Evolutionary conservation across 2,329 filamentous ascomycete species (phyloP), one percentile per base, ranked within the genome.

Genomic region (Botryosphaeria agaves): DNA sequence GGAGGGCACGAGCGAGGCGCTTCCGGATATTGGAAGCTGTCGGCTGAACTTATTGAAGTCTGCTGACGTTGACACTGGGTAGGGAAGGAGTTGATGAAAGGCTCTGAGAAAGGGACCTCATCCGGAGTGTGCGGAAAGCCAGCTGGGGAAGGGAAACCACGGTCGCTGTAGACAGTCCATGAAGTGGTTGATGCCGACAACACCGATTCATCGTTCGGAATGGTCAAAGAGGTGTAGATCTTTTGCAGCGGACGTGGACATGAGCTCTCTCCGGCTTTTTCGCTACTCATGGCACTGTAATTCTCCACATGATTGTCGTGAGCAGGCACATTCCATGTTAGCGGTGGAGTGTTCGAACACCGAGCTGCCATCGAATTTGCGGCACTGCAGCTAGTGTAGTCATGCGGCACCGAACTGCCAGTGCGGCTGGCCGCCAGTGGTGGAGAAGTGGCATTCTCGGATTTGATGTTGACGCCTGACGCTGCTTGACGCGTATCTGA

Each of bases 41-140:
- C 53, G 38, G 49, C 48, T 4, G 56, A 55, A 33, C 47, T 48
- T 31, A 52, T 48, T 11, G 47, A 46, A 23, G 43, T 44, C 19
- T 48, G 51, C 20, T 49, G 49, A 36, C 46, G 44, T 23, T 44
- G 44, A 32, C 44, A 39, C 33, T 48, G 37, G 31, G 51, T 41
- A 29, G 47, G 41, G 35, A 49, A 51, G 24, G 47, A 41, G 29
- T 49, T 47, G 30, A 55, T 46, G 12, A 37, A 34, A 8, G 54
- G 44, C 19, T 60, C 55, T 24, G 48, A 42, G 36, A 55, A 56
- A 5, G 48, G 44, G 28, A 51, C 50, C 26, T 59, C 59, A 14
- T 57, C 55, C 16, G 60, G 57, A 12, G 60, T 62, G 7, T 55
- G 52, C 12, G 59, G 57, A 33, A 53, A 62, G 33, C 64, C 59